phyloP scores from a whole-genome alignment of 164 flowering plant species.

The Chimonanthus praecox region DNA sequence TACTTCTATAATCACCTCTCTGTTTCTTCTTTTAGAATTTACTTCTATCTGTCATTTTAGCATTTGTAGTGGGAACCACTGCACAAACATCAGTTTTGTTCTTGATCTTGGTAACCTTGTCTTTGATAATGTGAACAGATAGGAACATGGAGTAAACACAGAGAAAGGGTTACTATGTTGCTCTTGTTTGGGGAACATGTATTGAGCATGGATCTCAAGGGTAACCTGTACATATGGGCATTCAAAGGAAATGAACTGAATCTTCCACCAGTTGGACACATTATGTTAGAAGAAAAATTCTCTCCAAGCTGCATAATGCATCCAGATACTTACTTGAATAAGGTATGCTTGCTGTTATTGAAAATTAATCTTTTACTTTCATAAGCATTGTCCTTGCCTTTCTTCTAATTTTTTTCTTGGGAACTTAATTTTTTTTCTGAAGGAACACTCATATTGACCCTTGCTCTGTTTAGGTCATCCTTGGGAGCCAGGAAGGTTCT shows the following conservation, averaged over 20 bases:
- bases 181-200: slow-evolving; percentile 84
- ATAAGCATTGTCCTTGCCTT: neutral
- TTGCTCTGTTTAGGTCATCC: slow-evolving; percentile 47
- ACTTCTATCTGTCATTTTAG: neutral
- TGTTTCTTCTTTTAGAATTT: neutral
- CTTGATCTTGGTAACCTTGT: neutral
- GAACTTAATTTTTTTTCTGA: neutral
- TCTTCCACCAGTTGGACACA: slow-evolving; percentile 61
- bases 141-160: slow-evolving; percentile 85
- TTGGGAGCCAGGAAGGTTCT: slow-evolving; percentile 85
- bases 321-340: slow-evolving; percentile 94
- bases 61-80: neutral
- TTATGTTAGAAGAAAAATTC: slow-evolving; percentile 49
- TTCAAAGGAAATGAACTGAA: slow-evolving; percentile 67
- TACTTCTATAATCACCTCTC: neutral
- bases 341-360: slow-evolving; percentile 39
- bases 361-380: neutral
- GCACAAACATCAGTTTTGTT: neutral
- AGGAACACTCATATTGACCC: neutral
- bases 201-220: slow-evolving; percentile 69
- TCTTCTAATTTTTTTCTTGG: neutral
- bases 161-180: slow-evolving; percentile 64
- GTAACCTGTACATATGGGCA: slow-evolving; percentile 78
- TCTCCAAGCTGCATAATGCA: slow-evolving; percentile 84
- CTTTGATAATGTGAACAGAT: slow-evolving; percentile 40